Conservation (phyloP, 257 asterid species). For the Capsicum baccatum region DNA sequence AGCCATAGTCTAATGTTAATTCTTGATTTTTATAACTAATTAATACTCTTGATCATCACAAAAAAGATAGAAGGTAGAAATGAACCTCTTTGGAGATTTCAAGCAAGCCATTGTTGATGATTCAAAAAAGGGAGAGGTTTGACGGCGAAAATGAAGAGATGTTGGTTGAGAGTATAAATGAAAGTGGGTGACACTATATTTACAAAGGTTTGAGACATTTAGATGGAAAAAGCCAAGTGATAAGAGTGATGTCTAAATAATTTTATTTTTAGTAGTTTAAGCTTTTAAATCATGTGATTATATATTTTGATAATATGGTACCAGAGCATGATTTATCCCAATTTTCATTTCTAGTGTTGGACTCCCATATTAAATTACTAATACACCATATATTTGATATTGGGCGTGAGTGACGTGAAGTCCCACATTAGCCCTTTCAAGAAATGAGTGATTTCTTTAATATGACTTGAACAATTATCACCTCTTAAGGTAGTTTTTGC, state of each 20-base stretch:
- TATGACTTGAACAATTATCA: too few relatives aligned
- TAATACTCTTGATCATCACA: background rate
- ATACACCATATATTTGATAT: too few relatives aligned
- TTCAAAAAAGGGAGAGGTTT: slow-evolving; percentile 17
- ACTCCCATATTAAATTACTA: too few relatives aligned
- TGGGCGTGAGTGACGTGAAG: too few relatives aligned
- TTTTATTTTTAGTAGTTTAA: too few relatives aligned
- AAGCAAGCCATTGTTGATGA: slow-evolving; percentile 61
- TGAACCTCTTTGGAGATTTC: slow-evolving; percentile 57
- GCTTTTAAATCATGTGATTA: too few relatives aligned
- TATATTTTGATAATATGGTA: too few relatives aligned
- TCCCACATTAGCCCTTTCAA: too few relatives aligned
- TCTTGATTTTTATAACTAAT: background rate
- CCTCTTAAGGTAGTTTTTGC: too few relatives aligned
- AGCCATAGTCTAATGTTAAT: slow-evolving; percentile 46
- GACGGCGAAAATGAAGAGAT: background rate
- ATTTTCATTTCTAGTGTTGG: too few relatives aligned
- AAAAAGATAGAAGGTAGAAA: background rate
- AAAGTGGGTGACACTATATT: slow-evolving; percentile 35
- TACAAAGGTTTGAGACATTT: slow-evolving; percentile 39
- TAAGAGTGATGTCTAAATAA: background rate
- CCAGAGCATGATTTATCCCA: too few relatives aligned
- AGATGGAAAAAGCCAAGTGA: background rate
- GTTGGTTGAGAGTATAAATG: background rate
- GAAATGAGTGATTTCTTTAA: too few relatives aligned